Base-by-base conservation (phyloP, 1,284 basidiomycete genomes). In the Trichosporon sp. region DNA sequence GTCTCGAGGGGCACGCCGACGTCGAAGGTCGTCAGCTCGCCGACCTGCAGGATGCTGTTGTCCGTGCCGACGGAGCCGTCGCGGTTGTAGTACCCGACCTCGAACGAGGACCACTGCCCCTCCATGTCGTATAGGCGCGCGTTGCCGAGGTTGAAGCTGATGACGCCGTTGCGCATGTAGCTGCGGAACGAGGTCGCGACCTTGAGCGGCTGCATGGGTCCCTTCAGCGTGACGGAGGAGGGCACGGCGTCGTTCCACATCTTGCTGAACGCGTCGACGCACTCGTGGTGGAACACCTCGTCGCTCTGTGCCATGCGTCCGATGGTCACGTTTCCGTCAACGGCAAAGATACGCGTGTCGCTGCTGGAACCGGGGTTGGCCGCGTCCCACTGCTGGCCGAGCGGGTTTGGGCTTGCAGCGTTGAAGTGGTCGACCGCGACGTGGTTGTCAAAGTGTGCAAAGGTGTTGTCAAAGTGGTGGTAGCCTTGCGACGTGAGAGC, bases 191-290 rank as follows among this genome's bases (percentile, higher is more conserved):
- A 40, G 14, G 66, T 19, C 1, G 66, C 46, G 2, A 73, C 65
- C 14, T 70, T 59, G 43, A 40, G 69, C 6, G 70, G 70, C 7
- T 35, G 31, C 8, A 73, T 19, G n/a, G 67, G 64, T 12, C 56
- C 26, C n/a, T 65, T 46, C 19, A 73, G 70, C 8, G 64, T 19
- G n/a, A 56, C 59, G 1, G 64, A 51, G 0, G 65, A 46, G 6
- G 72, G 72, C 2, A 73, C 68, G n/a, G 68, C 72, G 16, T 71
- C 59, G 26, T 67, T 59, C 54, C 54, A 48, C 66, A 73, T 70
- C 31, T 54, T 63, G 1, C 26, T 26, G 51, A 71, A 69, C 0
- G 67, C 61, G 19, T 11, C n/a, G 54, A 35, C 65, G 48, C 72
- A 73, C 11, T 71, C 72, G 16, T 54, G 19, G 26, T 66, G 66